Conservation (phyloP, 2,329 filamentous ascomycete species). For the Cytospora schulzeri region DNA sequence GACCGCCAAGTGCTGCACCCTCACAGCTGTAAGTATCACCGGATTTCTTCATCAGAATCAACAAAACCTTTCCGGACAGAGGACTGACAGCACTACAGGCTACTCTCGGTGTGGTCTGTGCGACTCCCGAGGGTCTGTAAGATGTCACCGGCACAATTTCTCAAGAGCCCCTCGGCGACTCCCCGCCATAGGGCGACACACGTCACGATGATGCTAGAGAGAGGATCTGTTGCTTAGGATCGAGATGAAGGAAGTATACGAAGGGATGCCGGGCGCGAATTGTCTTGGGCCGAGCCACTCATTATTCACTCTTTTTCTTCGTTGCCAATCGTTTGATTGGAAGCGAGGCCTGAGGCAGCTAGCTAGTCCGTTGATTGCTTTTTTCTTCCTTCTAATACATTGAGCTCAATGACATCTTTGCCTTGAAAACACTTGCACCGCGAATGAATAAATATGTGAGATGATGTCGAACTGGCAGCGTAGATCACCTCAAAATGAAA, state of each 20-base stretch:
- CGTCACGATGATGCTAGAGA: not conserved
- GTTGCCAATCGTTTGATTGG: slow-evolving; percentile 7
- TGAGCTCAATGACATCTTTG: slow-evolving; percentile 14
- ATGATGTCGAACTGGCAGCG: not conserved
- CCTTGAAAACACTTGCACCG: not conserved
- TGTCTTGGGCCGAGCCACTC: slow-evolving; percentile 5
- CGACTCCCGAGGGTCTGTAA: slow-evolving; percentile 10
- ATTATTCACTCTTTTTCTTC: slow-evolving; percentile 2
- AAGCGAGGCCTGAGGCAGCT: not conserved
- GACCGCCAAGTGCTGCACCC: slow-evolving; percentile 13
- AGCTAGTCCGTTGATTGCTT: slow-evolving; percentile 1
- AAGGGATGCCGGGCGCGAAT: not conserved
- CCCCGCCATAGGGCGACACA: not conserved
- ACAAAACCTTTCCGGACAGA: too few relatives aligned
- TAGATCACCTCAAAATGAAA: not conserved
- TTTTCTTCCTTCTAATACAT: not conserved
- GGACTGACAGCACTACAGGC: slow-evolving; percentile 6
- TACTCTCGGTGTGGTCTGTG: slow-evolving; percentile 13
- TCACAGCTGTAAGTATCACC: not conserved
- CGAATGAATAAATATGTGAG: not conserved
- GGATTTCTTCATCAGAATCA: too few relatives aligned
- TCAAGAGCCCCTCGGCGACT: not conserved
- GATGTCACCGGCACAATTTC: not conserved
- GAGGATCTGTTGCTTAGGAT: not conserved
- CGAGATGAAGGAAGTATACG: not conserved